These are phyloP conservation scores for Immersiporthe knoxdaviesiana DNA, from an alignment of 2,329 filamentous ascomycete species.

Conservation along the genomic window DNA sequence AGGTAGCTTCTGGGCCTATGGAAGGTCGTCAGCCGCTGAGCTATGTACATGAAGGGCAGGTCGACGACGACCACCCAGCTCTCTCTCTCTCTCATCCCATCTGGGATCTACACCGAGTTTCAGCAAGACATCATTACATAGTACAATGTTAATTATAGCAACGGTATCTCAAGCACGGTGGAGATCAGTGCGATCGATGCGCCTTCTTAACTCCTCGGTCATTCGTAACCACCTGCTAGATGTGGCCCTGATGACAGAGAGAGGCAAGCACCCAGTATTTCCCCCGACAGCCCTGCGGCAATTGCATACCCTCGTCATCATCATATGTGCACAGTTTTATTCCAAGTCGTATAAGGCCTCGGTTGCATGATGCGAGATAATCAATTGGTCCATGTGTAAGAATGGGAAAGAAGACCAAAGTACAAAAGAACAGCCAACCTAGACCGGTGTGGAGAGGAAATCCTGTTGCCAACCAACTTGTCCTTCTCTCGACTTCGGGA, in stretches of 20 bases:
- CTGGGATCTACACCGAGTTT: conserved; percentile 8
- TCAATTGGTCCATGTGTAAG: background rate
- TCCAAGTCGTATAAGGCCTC: background rate
- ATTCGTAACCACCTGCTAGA: background rate
- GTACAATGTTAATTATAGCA: background rate
- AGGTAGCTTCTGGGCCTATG: conserved; percentile 22
- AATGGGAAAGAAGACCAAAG: background rate
- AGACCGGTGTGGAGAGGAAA: background rate
- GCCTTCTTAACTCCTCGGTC: too few relatives aligned
- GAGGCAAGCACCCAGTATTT: background rate
- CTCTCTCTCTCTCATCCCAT: too few relatives aligned
- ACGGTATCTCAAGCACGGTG: background rate
- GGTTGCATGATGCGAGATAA: background rate
- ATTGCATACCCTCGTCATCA: background rate
- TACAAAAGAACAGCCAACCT: conserved; percentile 16
- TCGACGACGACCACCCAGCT: background rate
- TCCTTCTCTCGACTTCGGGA: background rate
- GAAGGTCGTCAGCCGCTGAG: conserved; percentile 6
- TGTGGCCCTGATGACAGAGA: background rate
- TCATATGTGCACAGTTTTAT: background rate
- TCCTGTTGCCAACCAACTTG: background rate
- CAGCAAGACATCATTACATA: background rate
- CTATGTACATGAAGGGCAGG: background rate
- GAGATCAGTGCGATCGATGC: background rate
- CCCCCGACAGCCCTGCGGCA: background rate